Evolutionary conservation across 208 protist species (phyloP), one percentile per base, ranked within the genome.

Genomic region (Tritrichomonas musculus): DNA sequence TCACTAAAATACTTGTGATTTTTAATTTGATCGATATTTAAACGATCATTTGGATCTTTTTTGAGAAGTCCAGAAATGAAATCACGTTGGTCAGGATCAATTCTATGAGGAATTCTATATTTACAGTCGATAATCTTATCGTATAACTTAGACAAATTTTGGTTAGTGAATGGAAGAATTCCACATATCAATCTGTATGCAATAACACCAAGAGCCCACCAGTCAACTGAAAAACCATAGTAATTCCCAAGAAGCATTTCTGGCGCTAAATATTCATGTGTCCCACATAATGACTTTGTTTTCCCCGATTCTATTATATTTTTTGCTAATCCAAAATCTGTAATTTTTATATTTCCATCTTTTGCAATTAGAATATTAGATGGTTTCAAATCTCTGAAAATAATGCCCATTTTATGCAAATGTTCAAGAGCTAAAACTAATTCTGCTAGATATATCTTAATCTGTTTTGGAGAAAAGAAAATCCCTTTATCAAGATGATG

Each of bases 301-400:
- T 11, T 82, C 0, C 20, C 41, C 0, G 9, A 25, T 11, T 5
- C 17, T 53, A 39, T 20, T 13, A 17, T 14, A n/a, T 50, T n/a
- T 17, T 47, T 82, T 22, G 73, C 49, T 25, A 82, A 53, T 2
- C 73, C 73, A 53, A 82, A 82, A 53, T 82, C 73, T 53, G 73
- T 53, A n/a, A 82, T 14, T 53, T 82, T 82, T 5, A 82, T 53
- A 53, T 82, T 33, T n/a, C 73, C 73, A 53, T 49, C 27, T n/a
- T 1, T n/a, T 30, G 49, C 41, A n/a, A 82, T 53, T 82, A 82
- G 27, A 50, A 82, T 82, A n/a, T 82, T 82, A 39, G 17, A 33
- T 49, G 73, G 73, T 49, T 94, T 94, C 30, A 95, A 50, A 92
- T 95, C 94, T 27, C 93, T 3, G 57, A 94, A 93, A 50, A 82